Conservation (phyloP, 345 rosid species). For the Sonneratia caseolaris region DNA sequence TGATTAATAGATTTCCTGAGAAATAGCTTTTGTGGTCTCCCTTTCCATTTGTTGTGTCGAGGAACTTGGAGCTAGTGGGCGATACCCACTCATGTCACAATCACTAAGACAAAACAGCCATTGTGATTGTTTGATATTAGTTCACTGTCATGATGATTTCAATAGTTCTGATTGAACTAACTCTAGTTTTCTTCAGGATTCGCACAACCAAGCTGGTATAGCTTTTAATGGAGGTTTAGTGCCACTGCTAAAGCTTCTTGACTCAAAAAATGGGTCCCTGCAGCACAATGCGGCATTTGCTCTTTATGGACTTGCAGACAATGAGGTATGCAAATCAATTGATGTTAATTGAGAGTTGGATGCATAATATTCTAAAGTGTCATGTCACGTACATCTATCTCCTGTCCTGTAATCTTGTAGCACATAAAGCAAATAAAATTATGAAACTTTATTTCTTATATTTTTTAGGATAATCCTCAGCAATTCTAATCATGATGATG, state of each 20-base stretch:
- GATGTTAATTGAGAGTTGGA: conserved; percentile 7
- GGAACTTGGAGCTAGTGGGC: neutral
- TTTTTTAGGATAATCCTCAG: conserved; percentile 63
- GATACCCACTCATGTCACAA: neutral
- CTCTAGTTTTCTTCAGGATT: conserved; percentile 42
- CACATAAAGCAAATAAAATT: neutral
- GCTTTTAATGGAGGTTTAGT: conserved; percentile 83
- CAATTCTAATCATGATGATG: neutral
- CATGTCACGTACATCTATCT: neutral
- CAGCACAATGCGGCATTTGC: conserved; percentile 99
- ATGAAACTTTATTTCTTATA: neutral
- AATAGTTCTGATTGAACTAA: conserved; percentile 1
- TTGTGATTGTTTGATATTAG: neutral
- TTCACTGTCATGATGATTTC: neutral
- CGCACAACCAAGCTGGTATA: conserved; percentile 96
- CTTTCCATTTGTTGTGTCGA: neutral
- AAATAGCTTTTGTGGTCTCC: neutral
- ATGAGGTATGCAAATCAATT: conserved; percentile 52
- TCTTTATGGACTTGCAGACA: conserved; percentile 96
- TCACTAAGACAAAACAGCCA: neutral
- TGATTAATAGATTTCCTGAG: neutral
- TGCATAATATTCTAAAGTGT: neutral
- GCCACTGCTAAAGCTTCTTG: conserved; percentile 89
- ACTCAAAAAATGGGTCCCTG: conserved; percentile 91
- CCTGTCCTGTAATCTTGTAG: neutral